Base-by-base conservation (phyloP, 805 yeast genomes). In the Starmerella scarabaei region DNA sequence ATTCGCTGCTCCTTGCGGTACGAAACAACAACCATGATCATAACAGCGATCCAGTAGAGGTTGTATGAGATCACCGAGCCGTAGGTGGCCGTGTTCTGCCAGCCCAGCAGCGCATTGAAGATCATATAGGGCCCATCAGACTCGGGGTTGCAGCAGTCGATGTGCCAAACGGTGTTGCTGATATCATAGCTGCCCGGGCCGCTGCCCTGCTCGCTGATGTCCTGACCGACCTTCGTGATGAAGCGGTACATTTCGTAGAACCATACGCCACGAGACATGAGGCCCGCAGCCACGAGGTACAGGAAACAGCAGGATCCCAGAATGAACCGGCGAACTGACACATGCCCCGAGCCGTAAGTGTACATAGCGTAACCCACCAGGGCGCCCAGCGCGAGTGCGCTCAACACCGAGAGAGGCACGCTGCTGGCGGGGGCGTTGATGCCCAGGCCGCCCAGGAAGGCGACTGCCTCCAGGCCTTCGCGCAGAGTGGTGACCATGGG, bases 101-200 rank as follows among this genome's bases (percentile, higher is more conserved):
- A 85, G 2, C 96, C 96, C 37, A 85, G 68, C 4, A 85, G 65
- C 1, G 94, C 95, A 27, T 86, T 83, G 52, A 81, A 68, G 27
- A 85, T 65, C 93, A 84, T 83, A 94, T 93, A 85, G 24, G 77
- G 74, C 3, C 93, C 93, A 54, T 85, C 95, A n/a, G 72, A 80
- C 50, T 81, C 79, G 19, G 94, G 93, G 57, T 84, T 84, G 62
- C 96, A 85, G 59, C 94, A 84, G 60, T 85, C 83, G 20, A 85
- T 94, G 57, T 85, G 96, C 96, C 96, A 85, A 2, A 85, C 76
- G 5, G 91, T 75, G 35, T 68, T 71, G 17, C 71, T 49, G 18
- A 85, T 77, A 53, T 85, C 94, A 54, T 85, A 85, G 0, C 93
- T 80, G 0, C 96, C 96, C 0, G 94, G 94, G 0, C 96, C 96